Evolutionary conservation across 2,329 filamentous ascomycete genomes (phyloP), one percentile per base, ranked within the genome.

Genomic region (Trichoderma pleuroti): DNA sequence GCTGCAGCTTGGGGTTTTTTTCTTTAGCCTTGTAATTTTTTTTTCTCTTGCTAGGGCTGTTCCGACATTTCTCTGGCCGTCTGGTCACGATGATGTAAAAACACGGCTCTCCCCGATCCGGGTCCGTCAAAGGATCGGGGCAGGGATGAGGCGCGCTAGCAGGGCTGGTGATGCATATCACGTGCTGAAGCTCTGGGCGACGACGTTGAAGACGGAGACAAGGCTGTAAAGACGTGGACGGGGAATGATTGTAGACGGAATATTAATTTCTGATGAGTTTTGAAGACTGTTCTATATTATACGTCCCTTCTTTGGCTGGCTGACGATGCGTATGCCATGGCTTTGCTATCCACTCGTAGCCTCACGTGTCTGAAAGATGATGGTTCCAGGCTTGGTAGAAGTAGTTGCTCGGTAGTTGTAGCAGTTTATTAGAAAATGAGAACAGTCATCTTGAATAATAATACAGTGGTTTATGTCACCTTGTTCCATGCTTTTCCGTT

Each of bases 81-180:
- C 42, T 30, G 63, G 42, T 71, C 70, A 71, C 70, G 42, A 72
- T 72, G 66, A 72, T 72, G 70, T 72, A 72, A 70, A 70, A 24
- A 42, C 10, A 49, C 32, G 42, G 34, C 49, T 36, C 21, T 52
- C 66, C 65, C 56, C 57, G 46, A 63, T 71, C 54, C 70, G 34
- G 57, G 57, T 30, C 34, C 54, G 30, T 66, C 10, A 26, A 60
- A 30, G 14, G 52, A 70, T 66, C 34, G 57, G 59, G 24, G 24
- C 65, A 67, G 24, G 64, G 52, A 42, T 67, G 46, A 46, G 52
- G 32, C 42, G 69, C 61, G 66, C 66, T 70, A 65, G 70, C 54
- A 71, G 34, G 68, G 49, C 46, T 21, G 54, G 8, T 18, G 64
- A 24, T 52, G 42, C 11, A 49, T 59, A 42, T 71, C 63, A 71